phyloP scores from a whole-genome alignment of 805 yeast genomes.

The Candida takata region DNA sequence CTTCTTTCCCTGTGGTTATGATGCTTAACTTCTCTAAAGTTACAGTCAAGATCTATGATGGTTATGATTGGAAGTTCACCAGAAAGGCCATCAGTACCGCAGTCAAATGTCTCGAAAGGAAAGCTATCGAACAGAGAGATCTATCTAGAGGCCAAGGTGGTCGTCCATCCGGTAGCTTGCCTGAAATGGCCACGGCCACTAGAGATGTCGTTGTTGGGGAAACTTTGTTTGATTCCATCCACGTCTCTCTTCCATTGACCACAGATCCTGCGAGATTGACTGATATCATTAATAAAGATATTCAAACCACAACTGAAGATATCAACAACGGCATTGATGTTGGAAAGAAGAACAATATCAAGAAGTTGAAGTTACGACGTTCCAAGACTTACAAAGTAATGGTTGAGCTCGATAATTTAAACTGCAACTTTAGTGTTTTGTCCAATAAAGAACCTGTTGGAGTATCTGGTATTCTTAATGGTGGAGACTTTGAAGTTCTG shows the following conservation, averaged over 20 bases:
- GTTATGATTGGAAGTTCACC: conserved; percentile 87
- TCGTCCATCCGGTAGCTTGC: conserved; percentile 1
- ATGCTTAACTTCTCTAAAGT: conserved; percentile 30
- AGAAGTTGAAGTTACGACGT: conserved; percentile 53
- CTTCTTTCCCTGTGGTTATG: conserved; percentile 13
- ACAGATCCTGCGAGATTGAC: conserved; percentile 39
- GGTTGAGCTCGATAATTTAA: conserved; percentile 49
- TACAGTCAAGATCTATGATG: conserved; percentile 62
- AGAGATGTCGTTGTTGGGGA: conserved; percentile 43
- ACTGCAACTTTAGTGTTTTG: conserved; percentile 37
- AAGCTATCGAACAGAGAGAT: conserved; percentile 27
- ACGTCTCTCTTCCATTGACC: conserved; percentile 50
- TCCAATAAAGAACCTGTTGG: conserved; percentile 41
- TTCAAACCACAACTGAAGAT: conserved; percentile 25
- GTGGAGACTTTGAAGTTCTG: conserved; percentile 36
- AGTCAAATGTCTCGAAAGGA: conserved; percentile 52
- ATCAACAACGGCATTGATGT: conserved; percentile 15
- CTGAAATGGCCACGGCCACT: conserved; percentile 1
- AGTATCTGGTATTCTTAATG: conserved; percentile 8
- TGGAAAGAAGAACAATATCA: conserved; percentile 23
- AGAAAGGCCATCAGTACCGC: conserved; percentile 59
- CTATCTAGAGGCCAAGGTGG: conserved; percentile 3
- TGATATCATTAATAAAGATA: conserved; percentile 44
- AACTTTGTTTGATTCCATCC: conserved; percentile 72
- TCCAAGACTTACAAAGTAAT: conserved; percentile 54